Percentiles rank a stretch among this genome's conserved stretches.
These are phyloP conservation scores for Madurella fahalii DNA, from an alignment of 2,329 filamentous ascomycete species.

Conservation along the genomic window DNA sequence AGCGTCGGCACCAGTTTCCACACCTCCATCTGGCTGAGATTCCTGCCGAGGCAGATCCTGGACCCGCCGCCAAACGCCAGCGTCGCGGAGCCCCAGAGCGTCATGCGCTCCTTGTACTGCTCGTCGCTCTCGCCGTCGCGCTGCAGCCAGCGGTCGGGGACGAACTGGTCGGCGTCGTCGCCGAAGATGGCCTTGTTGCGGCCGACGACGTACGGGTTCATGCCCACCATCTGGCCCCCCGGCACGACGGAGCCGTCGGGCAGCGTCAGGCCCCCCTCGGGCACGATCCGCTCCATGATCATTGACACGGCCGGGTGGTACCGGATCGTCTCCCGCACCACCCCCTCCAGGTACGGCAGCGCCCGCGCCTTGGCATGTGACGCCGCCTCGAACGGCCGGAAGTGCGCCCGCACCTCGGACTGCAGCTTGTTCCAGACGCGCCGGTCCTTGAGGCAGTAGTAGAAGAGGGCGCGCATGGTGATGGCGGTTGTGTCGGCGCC, in stretches of 20 bases:
- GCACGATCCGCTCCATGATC: slow-evolving; percentile 48
- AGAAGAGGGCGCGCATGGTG: slow-evolving; percentile 56
- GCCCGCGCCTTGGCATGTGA: slow-evolving; percentile 25
- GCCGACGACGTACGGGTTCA: slow-evolving; percentile 39
- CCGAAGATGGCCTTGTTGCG: slow-evolving; percentile 42
- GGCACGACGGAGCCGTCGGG: slow-evolving; percentile 36
- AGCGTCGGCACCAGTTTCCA: slow-evolving; percentile 41
- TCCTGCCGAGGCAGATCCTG: slow-evolving; percentile 37
- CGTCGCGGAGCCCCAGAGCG: slow-evolving; percentile 36
- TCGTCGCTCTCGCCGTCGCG: slow-evolving; percentile 31
- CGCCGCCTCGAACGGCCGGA: slow-evolving; percentile 21
- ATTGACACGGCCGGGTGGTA: slow-evolving; percentile 47
- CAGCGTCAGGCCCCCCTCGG: slow-evolving; percentile 35
- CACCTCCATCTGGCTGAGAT: slow-evolving; percentile 33
- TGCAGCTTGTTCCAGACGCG: slow-evolving; percentile 44
- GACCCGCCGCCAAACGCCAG: slow-evolving; percentile 39
- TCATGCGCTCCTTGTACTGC: slow-evolving; percentile 32
- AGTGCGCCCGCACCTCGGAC: slow-evolving; percentile 50
- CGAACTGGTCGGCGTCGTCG: slow-evolving; percentile 40
- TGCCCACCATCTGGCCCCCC: slow-evolving; percentile 37
- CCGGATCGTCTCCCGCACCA: slow-evolving; percentile 48
- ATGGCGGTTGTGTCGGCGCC: slow-evolving; percentile 67
- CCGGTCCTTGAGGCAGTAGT: slow-evolving; percentile 57
- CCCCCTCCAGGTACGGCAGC: slow-evolving; percentile 45
- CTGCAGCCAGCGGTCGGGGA: slow-evolving; percentile 46